These are phyloP conservation scores for Syzygium grande DNA, from an alignment of 345 rosid genomes.

Conservation along the genomic window DNA sequence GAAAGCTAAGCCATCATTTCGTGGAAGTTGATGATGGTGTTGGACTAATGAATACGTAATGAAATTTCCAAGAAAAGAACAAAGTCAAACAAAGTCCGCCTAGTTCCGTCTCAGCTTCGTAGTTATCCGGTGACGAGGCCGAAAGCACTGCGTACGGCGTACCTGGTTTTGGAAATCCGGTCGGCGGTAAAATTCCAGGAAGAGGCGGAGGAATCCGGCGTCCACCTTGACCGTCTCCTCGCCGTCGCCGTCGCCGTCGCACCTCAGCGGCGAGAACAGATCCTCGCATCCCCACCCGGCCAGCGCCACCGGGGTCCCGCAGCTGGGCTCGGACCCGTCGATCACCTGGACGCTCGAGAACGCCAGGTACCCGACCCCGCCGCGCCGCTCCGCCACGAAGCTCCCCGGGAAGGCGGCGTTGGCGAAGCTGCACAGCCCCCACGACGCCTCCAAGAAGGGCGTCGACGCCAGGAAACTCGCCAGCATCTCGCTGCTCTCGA, in stretches of 20 bases:
- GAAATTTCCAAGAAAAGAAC: too few relatives aligned
- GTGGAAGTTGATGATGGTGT: background rate
- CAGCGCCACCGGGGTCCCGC: slow-evolving; percentile 11
- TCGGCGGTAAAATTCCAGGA: slow-evolving; percentile 8
- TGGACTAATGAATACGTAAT: accelerated
- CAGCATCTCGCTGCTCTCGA: slow-evolving; percentile 75
- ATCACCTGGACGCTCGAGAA: slow-evolving; percentile 29
- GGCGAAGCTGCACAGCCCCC: slow-evolving; percentile 44
- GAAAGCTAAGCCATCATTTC: background rate
- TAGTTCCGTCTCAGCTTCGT: too few relatives aligned
- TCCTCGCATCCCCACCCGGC: background rate
- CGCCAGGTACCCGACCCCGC: slow-evolving; percentile 39
- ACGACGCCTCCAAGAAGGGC: slow-evolving; percentile 39
- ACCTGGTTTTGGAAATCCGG: slow-evolving; percentile 37
- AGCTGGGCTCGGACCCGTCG: slow-evolving; percentile 1
- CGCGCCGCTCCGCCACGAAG: slow-evolving; percentile 18
- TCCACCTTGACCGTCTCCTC: slow-evolving; percentile 48
- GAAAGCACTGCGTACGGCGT: too few relatives aligned
- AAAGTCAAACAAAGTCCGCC: too few relatives aligned
- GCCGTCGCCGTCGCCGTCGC: slow-evolving; percentile 13
- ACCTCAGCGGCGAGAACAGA: slow-evolving; percentile 27
- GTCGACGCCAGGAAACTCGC: slow-evolving; percentile 57
- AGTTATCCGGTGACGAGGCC: too few relatives aligned
- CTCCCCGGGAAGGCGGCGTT: background rate
- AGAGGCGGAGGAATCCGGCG: slow-evolving; percentile 25